Percentiles rank a stretch among this genome's conserved stretches.
phyloP scores from a whole-genome alignment of 2,329 filamentous ascomycete genomes.

The Hypocreales sp. region DNA sequence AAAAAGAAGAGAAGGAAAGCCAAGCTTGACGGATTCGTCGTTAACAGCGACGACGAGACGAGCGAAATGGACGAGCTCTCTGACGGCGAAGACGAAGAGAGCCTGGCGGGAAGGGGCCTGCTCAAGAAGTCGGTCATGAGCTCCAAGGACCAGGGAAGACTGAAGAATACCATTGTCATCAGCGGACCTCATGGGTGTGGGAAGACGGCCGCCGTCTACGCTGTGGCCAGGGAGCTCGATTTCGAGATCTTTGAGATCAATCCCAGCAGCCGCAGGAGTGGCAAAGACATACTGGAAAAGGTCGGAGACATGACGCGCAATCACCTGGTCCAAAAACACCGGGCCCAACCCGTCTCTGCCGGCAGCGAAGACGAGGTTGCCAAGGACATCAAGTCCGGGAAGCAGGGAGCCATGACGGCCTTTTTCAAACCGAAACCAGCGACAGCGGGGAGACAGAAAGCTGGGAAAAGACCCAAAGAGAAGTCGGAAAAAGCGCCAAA shows the following conservation, averaged over 20 bases:
- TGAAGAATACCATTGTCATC: slow-evolving; percentile 68
- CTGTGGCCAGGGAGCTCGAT: slow-evolving; percentile 77
- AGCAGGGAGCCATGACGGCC: slow-evolving; percentile 63
- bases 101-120: slow-evolving; percentile 20
- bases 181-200: slow-evolving; percentile 84
- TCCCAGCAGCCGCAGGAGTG: slow-evolving; percentile 64
- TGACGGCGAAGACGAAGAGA: slow-evolving; percentile 42
- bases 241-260: slow-evolving; percentile 97
- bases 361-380: slow-evolving; percentile 13
- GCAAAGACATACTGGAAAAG: slow-evolving; percentile 78
- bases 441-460: slow-evolving; percentile 9
- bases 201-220: slow-evolving; percentile 86
- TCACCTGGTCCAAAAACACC: slow-evolving; percentile 56
- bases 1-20: slow-evolving; percentile 56
- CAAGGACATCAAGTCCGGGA: slow-evolving; percentile 47
- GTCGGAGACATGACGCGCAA: slow-evolving; percentile 97
- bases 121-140: slow-evolving; percentile 39
- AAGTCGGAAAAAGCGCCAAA: slow-evolving; percentile 12
- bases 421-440: slow-evolving; percentile 54
- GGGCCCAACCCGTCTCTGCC: slow-evolving; percentile 13
- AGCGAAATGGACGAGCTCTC: slow-evolving; percentile 54
- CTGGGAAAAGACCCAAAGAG: slow-evolving; percentile 14
- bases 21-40: slow-evolving; percentile 66
- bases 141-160: slow-evolving; percentile 27
- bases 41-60: slow-evolving; percentile 62